Evolutionary conservation across 805 yeast genomes (phyloP).

Genomic region (Yueomyces sinensis): DNA sequence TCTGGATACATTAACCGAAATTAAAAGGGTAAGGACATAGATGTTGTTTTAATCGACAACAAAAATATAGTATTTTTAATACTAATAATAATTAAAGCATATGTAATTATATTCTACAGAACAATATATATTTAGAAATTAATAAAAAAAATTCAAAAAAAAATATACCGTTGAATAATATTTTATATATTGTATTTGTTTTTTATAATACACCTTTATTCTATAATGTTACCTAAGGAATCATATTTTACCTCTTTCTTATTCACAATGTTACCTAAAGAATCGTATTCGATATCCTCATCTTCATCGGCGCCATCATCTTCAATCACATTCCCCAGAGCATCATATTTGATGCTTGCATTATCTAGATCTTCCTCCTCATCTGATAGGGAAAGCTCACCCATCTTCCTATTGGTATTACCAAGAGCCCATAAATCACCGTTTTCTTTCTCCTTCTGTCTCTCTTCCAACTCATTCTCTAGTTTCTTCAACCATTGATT

Average conservation of each 20-base stretch:
- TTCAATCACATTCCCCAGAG: slow-evolving; percentile 13
- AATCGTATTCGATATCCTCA: slow-evolving; percentile 13
- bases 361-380: slow-evolving; percentile 3
- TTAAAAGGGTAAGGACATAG: too few species aligned
- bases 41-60: too few species aligned
- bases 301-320: too few species aligned
- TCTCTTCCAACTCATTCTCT: slow-evolving; percentile 50
- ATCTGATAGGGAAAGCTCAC: slow-evolving; percentile 7
- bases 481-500: slow-evolving; percentile 56
- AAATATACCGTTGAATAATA: too few species aligned
- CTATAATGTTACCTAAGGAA: slow-evolving; percentile 12
- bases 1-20: too few species aligned
- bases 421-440: slow-evolving; percentile 70
- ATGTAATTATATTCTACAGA: too few species aligned
- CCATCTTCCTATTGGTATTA: slow-evolving; percentile 43
- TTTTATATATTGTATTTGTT: too few species aligned
- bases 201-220: too few species aligned
- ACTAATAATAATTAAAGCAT: too few species aligned
- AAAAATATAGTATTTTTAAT: too few species aligned
- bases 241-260: slow-evolving; percentile 14
- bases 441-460: slow-evolving; percentile 36
- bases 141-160: too few species aligned
- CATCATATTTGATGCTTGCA: slow-evolving; percentile 8
- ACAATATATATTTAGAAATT: too few species aligned
- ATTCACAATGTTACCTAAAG: slow-evolving; percentile 8